phyloP scores from a whole-genome alignment of 192 early-diverging fungal species.

The Radiomyces spectabilis region DNA sequence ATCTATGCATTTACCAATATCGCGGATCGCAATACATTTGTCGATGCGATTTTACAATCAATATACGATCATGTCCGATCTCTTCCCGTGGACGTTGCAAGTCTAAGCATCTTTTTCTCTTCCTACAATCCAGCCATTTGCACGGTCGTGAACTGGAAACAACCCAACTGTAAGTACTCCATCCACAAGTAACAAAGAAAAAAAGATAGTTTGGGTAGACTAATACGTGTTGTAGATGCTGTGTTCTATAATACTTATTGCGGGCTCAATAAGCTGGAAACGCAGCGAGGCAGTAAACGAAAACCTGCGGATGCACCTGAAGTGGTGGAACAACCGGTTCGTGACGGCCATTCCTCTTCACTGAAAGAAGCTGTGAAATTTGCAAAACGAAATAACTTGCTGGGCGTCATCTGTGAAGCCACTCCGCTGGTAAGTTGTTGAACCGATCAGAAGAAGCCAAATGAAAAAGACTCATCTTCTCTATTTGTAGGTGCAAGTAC shows the following conservation, averaged over 20 bases:
- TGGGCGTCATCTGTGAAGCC: slow-evolving; percentile 90
- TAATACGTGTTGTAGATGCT: slow-evolving; percentile 36
- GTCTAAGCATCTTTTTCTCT: slow-evolving; percentile 61
- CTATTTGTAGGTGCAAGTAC: slow-evolving; percentile 72
- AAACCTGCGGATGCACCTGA: slow-evolving; percentile 5
- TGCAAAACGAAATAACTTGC: slow-evolving; percentile 82
- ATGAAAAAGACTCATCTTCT: neutral
- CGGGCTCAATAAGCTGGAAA: slow-evolving; percentile 47
- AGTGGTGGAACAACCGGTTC: slow-evolving; percentile 24
- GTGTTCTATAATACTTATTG: slow-evolving; percentile 91
- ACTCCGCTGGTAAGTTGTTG: slow-evolving; percentile 68
- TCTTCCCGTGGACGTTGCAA: slow-evolving; percentile 16
- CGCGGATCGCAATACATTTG: slow-evolving; percentile 72
- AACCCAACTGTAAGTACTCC: slow-evolving; percentile 82
- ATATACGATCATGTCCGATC: slow-evolving; percentile 70
- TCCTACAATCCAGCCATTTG: slow-evolving; percentile 90
- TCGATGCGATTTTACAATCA: slow-evolving; percentile 82
- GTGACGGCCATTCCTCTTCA: slow-evolving; percentile 46
- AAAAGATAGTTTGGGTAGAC: neutral
- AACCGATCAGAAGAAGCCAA: neutral
- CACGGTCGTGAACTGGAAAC: slow-evolving; percentile 97
- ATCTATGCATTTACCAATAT: slow-evolving; percentile 45
- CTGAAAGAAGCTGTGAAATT: slow-evolving; percentile 96
- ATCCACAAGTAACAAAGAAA: neutral
- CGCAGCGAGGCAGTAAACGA: slow-evolving; percentile 22